Conservation (phyloP, 2,329 filamentous ascomycete species). For the Kalaharituber pfeilii region DNA sequence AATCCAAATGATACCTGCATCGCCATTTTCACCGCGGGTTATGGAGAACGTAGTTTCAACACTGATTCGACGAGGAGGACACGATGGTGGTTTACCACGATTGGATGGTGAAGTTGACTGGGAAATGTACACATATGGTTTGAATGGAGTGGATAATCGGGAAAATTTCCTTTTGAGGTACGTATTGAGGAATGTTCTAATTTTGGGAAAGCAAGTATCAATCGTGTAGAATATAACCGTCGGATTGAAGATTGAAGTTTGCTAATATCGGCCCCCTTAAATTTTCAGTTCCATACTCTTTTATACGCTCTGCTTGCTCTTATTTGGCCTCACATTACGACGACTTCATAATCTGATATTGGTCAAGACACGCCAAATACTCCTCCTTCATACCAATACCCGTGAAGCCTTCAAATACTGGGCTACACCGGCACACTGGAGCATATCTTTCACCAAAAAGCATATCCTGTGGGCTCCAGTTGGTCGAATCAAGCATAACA, state of each 20-base stretch:
- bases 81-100: not conserved
- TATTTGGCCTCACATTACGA: not conserved
- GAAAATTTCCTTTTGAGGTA: constrained; percentile 19
- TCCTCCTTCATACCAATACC: constrained; percentile 8
- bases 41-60: not conserved
- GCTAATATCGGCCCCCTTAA: not conserved
- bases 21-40: not conserved
- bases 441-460: constrained; percentile 46
- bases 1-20: not conserved
- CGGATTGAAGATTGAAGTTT: not conserved
- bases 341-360: not conserved
- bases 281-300: not conserved
- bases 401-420: constrained; percentile 11
- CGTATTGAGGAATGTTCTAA: not conserved
- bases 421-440: constrained; percentile 8
- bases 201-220: not conserved
- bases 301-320: not conserved
- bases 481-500: constrained; percentile 48
- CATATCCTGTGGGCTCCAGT: constrained; percentile 46
- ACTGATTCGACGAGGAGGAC: not conserved
- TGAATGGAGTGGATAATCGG: constrained; percentile 19
- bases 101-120: not conserved
- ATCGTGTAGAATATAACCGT: not conserved
- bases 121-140: constrained; percentile 13
- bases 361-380: not conserved